Evolutionary conservation across 805 yeast species (phyloP).

Genomic region (Ogataea haglerorum): DNA sequence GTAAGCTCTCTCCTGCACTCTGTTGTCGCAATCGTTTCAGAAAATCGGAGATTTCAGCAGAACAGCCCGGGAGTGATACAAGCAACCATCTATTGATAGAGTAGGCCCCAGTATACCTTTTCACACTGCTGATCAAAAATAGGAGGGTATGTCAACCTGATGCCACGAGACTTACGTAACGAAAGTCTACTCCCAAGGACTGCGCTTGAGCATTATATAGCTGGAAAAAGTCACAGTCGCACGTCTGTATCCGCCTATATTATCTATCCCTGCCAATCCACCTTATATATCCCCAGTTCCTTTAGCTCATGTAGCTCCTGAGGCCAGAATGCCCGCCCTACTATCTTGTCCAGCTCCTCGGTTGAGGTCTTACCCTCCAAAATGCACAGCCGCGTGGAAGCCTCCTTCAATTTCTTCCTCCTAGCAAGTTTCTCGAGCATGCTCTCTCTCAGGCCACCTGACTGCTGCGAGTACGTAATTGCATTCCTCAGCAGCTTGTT

Average conservation of each 20-base stretch:
- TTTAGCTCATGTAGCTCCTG: conserved; percentile 24
- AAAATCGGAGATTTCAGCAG: no score
- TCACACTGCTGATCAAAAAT: no score
- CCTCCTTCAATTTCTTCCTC: conserved; percentile 41
- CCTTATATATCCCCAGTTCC: conserved; percentile 17
- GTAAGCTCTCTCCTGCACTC: no score
- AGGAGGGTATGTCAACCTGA: no score
- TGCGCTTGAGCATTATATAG: no score
- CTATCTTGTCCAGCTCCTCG: conserved; percentile 25
- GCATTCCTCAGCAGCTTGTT: conserved; percentile 45
- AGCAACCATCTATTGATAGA: no score
- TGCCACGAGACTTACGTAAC: no score
- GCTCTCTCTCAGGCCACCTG: conserved; percentile 52
- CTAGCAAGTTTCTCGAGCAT: conserved; percentile 41
- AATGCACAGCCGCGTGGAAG: conserved; percentile 43
- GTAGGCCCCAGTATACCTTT: no score
- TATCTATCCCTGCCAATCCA: neutral
- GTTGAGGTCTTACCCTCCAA: conserved; percentile 37
- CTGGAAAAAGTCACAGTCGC: no score
- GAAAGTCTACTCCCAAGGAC: no score
- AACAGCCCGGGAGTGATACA: no score
- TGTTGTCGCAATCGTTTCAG: neutral
- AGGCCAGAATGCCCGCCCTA: conserved; percentile 29
- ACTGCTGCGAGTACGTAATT: conserved; percentile 39
- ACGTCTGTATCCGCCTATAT: no score